Conservation (phyloP, 108 stramenopile species). For the Fistulifera pelliculosa region DNA sequence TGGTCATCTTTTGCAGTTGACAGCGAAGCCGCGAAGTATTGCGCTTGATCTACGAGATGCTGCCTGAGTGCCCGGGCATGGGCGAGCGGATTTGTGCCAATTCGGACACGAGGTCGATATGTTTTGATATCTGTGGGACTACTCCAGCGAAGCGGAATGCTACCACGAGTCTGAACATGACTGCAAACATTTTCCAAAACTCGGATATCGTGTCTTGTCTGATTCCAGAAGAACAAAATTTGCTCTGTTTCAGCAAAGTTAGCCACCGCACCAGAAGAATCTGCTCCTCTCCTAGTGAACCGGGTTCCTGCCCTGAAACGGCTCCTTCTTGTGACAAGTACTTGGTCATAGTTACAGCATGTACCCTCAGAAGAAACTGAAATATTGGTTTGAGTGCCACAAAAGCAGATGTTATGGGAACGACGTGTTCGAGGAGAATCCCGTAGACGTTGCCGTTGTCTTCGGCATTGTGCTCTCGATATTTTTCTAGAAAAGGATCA, state of each 20-base stretch:
- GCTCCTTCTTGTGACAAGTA: slow-evolving; percentile 84
- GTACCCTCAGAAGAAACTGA: slow-evolving; percentile 5
- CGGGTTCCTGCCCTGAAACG: slow-evolving; percentile 89
- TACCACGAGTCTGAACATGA: slow-evolving; percentile 90
- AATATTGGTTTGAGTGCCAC: slow-evolving; percentile 61
- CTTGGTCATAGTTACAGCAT: slow-evolving; percentile 42
- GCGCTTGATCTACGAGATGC: slow-evolving; percentile 62
- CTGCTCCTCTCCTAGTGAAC: slow-evolving; percentile 88
- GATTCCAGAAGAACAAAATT: slow-evolving; percentile 32
- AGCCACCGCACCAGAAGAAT: slow-evolving; percentile 83
- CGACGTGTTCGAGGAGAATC: slow-evolving; percentile 37
- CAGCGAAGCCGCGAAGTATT: background rate
- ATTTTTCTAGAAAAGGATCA: slow-evolving; percentile 33
- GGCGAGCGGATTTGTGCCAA: slow-evolving; percentile 68
- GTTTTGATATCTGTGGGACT: slow-evolving; percentile 84
- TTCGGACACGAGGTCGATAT: slow-evolving; percentile 80
- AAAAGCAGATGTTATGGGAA: slow-evolving; percentile 89
- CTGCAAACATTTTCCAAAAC: slow-evolving; percentile 14
- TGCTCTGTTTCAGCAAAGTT: slow-evolving; percentile 98
- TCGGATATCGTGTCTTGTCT: slow-evolving; percentile 10
- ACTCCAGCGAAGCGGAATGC: slow-evolving; percentile 90
- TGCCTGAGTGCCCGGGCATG: slow-evolving; percentile 62
- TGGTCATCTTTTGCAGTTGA: background rate
- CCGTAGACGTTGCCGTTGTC: slow-evolving; percentile 4
- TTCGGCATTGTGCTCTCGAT: background rate